Evolutionary conservation across 2,329 filamentous ascomycete genomes (phyloP).

Genomic region (Paecilomyces dactylethromorphus): DNA sequence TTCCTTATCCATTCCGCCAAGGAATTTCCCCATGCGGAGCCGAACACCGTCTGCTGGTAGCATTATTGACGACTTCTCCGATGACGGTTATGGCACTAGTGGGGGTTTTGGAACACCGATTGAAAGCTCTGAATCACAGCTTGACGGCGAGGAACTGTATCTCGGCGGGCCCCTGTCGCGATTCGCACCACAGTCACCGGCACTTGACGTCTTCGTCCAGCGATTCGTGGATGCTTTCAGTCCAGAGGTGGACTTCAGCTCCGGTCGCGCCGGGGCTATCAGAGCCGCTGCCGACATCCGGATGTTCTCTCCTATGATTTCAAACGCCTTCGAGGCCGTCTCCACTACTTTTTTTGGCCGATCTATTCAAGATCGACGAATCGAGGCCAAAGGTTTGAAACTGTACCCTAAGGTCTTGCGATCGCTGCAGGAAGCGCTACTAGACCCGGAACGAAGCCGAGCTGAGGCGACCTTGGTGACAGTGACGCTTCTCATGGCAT

Average conservation of each 20-base stretch:
- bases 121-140: not conserved
- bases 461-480: slow-evolving; percentile 33
- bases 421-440: slow-evolving; percentile 28
- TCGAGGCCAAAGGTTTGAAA: slow-evolving; percentile 26
- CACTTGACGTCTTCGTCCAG: slow-evolving; percentile 30
- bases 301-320: slow-evolving; percentile 33
- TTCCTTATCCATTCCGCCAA: not conserved
- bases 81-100: not conserved
- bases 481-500: slow-evolving; percentile 30
- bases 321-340: slow-evolving; percentile 30
- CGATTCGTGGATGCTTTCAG: slow-evolving; percentile 36
- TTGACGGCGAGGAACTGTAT: slow-evolving; percentile 4
- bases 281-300: slow-evolving; percentile 31
- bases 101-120: not conserved
- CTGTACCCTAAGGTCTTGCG: slow-evolving; percentile 29
- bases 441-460: slow-evolving; percentile 28
- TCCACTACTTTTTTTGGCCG: slow-evolving; percentile 34
- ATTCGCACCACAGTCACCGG: slow-evolving; percentile 10
- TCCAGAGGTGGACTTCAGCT: slow-evolving; percentile 27
- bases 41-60: not conserved
- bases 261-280: slow-evolving; percentile 28
- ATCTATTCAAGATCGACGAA: slow-evolving; percentile 24
- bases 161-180: slow-evolving; percentile 6
- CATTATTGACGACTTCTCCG: not conserved
- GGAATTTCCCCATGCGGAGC: not conserved